A percentile compares a stretch with the other conserved stretches of the same genome.
phyloP scores from a whole-genome alignment of 352 stramenopile species.

The Aphanomyces euteiches region DNA sequence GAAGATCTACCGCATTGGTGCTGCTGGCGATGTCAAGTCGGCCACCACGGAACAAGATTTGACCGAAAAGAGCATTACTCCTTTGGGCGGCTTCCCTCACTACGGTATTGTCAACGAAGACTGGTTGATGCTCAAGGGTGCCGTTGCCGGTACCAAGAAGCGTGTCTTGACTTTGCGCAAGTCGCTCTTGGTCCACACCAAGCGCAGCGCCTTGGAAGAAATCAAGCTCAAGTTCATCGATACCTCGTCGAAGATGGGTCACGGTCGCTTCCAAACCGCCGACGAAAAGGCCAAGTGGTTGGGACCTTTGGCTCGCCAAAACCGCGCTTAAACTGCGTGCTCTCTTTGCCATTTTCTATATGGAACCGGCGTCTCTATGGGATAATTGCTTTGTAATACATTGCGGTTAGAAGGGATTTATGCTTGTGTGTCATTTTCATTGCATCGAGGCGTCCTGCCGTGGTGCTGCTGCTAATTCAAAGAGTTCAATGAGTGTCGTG shows the following conservation, averaged over 20 bases:
- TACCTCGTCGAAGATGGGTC: constrained; percentile 98
- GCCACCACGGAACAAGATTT: constrained; percentile 98
- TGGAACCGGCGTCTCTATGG: constrained; percentile 1
- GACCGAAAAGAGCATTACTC: constrained; percentile 99
- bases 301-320: constrained; percentile 91
- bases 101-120: constrained; percentile 99
- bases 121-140: constrained; percentile 99
- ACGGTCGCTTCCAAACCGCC: constrained; percentile 99
- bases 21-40: constrained; percentile 89
- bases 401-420: constrained; percentile 19
- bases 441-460: neutral
- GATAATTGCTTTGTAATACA: constrained; percentile 24
- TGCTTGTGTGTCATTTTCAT: neutral
- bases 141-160: constrained; percentile 98
- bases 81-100: constrained; percentile 99
- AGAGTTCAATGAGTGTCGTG: neutral
- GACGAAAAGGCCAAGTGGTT: constrained; percentile 99
- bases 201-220: constrained; percentile 95
- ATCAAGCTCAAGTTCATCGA: constrained; percentile 96
- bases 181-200: constrained; percentile 96
- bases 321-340: constrained; percentile 66
- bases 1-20: constrained; percentile 99
- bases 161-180: constrained; percentile 98
- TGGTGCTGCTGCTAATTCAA: neutral
- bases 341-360: neutral